phyloP scores from a whole-genome alignment of 2,329 filamentous ascomycete genomes.

The Paecilomyces variotii region DNA sequence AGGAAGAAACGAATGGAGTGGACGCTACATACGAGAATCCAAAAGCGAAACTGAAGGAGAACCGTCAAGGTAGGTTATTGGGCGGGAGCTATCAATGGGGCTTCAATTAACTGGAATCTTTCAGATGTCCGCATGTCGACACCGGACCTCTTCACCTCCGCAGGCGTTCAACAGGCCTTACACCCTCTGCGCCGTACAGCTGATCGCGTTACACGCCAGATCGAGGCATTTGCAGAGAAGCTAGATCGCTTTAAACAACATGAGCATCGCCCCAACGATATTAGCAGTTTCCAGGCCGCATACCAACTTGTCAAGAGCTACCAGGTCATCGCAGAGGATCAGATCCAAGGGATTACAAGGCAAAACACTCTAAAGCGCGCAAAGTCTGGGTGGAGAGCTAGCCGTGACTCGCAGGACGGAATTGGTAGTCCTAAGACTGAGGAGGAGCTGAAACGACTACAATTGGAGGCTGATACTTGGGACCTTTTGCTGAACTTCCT shows the following conservation, averaged over 20 bases:
- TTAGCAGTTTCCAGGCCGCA: conserved; percentile 55
- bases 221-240: conserved; percentile 76
- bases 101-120: conserved; percentile 9
- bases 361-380: conserved; percentile 33
- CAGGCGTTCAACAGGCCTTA: conserved; percentile 44
- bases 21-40: conserved; percentile 11
- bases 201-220: conserved; percentile 66
- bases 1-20: conserved; percentile 18
- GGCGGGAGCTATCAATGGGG: not conserved
- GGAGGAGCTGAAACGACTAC: conserved; percentile 50
- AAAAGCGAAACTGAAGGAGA: conserved; percentile 1
- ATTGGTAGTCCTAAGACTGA: conserved; percentile 12
- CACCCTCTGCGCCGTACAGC: conserved; percentile 57
- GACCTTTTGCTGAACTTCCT: conserved; percentile 70
- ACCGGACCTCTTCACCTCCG: conserved; percentile 33
- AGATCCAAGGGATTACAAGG: conserved; percentile 37
- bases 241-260: conserved; percentile 65
- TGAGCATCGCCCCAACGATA: conserved; percentile 39
- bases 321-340: conserved; percentile 46
- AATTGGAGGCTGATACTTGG: conserved; percentile 86
- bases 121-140: conserved; percentile 11
- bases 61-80: conserved; percentile 8
- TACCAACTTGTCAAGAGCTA: conserved; percentile 61
- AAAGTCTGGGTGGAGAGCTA: conserved; percentile 22
- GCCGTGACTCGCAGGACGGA: conserved; percentile 10